These are phyloP conservation scores for Diplodia scrobiculata DNA, from an alignment of 2,329 filamentous ascomycete species.

Conservation along the genomic window DNA sequence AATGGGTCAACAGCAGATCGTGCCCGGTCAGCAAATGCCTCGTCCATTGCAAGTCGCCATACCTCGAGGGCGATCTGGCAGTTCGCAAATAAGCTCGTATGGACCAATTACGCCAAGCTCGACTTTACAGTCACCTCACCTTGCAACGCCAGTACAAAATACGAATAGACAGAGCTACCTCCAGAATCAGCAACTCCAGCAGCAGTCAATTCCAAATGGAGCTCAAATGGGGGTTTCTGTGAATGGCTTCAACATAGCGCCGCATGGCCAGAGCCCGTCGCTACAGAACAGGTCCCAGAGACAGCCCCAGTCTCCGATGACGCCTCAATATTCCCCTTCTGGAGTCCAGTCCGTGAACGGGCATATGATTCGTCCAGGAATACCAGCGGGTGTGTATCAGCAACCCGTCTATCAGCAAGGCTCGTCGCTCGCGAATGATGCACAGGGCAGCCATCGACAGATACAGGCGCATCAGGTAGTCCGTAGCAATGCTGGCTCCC, in stretches of 20 bases:
- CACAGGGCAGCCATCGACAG: neutral
- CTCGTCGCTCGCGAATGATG: neutral
- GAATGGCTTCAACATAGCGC: neutral
- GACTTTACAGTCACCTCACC: neutral
- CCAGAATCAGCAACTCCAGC: neutral
- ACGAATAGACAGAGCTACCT: neutral
- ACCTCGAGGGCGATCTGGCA: neutral
- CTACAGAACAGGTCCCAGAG: neutral
- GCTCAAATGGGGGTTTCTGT: neutral
- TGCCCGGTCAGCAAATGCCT: neutral
- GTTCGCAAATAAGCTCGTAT: neutral
- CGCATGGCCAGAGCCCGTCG: neutral
- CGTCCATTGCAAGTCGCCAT: neutral
- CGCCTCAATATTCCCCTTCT: neutral
- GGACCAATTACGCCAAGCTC: neutral
- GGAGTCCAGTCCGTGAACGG: neutral
- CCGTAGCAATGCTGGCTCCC: slow-evolving; percentile 5
- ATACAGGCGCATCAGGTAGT: neutral
- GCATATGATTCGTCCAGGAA: neutral
- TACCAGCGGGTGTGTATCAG: neutral
- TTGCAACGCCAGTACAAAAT: neutral
- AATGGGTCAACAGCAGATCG: neutral
- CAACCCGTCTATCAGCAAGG: neutral
- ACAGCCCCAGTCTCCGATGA: neutral
- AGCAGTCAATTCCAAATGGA: neutral